A percentile compares a stretch with the other conserved stretches of the same genome.
Conservation (phyloP, 805 yeast species). For the Yamadazyma akitaensis region DNA sequence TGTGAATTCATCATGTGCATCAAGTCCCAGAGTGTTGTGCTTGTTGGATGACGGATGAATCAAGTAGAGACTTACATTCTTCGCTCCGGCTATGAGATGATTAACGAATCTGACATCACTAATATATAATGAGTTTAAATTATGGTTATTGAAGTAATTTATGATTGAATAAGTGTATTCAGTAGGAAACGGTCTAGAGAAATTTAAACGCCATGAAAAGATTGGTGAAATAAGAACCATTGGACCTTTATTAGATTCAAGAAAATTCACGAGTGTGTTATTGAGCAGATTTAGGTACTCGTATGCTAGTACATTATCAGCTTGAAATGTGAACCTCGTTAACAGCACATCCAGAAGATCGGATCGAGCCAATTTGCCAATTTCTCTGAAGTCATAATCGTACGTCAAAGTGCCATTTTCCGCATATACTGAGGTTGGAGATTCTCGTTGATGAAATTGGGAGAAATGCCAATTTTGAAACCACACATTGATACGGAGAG, state of each 20-base stretch:
- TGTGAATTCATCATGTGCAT: not conserved
- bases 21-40: not conserved
- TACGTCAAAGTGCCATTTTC: not conserved
- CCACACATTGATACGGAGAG: slow-evolving; percentile 10
- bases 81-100: slow-evolving; percentile 28
- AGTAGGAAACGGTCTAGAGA: not conserved
- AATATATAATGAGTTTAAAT: slow-evolving; percentile 23
- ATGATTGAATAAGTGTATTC: slow-evolving; percentile 10
- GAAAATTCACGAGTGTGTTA: not conserved
- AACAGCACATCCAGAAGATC: not conserved
- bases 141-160: slow-evolving; percentile 24
- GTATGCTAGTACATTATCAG: slow-evolving; percentile 8
- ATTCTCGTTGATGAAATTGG: not conserved
- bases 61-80: slow-evolving; percentile 20
- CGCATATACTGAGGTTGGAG: not conserved
- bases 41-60: slow-evolving; percentile 13
- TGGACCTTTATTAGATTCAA: slow-evolving; percentile 1
- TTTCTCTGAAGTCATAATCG: not conserved
- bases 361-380: not conserved
- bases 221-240: slow-evolving; percentile 7
- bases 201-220: slow-evolving; percentile 7
- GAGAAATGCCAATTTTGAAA: slow-evolving; percentile 1
- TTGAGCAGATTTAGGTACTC: not conserved
- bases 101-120: slow-evolving; percentile 23
- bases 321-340: slow-evolving; percentile 4